Evolutionary conservation across 768 basidiomycete genomes (phyloP).

Genomic region (Rhodosporidiobolus odoratus): DNA sequence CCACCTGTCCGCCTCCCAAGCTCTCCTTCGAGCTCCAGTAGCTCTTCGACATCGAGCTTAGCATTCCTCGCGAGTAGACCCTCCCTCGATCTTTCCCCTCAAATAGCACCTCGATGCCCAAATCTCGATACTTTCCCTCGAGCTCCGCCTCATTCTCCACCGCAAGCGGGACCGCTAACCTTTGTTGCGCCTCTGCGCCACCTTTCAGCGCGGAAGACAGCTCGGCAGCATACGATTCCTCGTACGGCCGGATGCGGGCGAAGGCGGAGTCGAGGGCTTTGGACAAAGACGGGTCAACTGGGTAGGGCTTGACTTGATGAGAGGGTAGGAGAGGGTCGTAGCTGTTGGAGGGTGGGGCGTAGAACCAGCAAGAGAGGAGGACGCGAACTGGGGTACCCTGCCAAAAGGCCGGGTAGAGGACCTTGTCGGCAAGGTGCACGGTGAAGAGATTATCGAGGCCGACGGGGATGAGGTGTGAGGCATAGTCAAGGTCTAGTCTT

Average conservation of each 20-base stretch:
- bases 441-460: conserved; percentile 41
- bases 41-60: conserved; percentile 17
- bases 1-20: conserved; percentile 30
- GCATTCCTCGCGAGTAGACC: conserved; percentile 26
- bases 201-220: conserved; percentile 35
- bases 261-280: conserved; percentile 36
- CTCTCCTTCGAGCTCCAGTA: conserved; percentile 4
- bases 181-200: conserved; percentile 37
- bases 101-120: conserved; percentile 41
- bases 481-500: neutral
- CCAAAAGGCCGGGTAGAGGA: conserved; percentile 41
- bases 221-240: conserved; percentile 35
- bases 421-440: conserved; percentile 21
- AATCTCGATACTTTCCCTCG: conserved; percentile 6
- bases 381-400: conserved; percentile 27
- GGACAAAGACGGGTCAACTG: conserved; percentile 40
- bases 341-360: conserved; percentile 23
- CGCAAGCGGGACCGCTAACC: conserved; percentile 30
- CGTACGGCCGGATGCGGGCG: conserved; percentile 33
- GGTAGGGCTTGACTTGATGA: conserved; percentile 34
- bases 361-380: conserved; percentile 24
- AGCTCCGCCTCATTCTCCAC: conserved; percentile 22
- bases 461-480: conserved; percentile 24
- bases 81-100: conserved; percentile 14
- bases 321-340: conserved; percentile 6